These are phyloP conservation scores for Metschnikowia chrysomelidarum DNA, from an alignment of 805 yeast species.

Conservation along the genomic window DNA sequence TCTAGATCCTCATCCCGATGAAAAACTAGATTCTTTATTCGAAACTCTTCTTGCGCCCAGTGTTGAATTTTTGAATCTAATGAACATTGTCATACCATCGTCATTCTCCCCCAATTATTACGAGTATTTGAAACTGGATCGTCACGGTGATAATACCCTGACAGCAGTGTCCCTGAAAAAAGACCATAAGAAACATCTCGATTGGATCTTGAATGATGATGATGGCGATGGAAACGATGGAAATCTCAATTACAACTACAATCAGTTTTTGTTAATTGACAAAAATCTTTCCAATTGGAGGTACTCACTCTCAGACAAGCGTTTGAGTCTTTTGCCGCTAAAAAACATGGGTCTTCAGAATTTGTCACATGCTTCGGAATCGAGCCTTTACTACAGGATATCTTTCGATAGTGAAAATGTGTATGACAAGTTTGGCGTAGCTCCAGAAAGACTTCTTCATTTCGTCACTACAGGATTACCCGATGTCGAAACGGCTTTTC, in stretches of 20 bases:
- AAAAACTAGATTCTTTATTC: conserved; percentile 31
- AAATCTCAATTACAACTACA: conserved; percentile 43
- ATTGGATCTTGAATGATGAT: conserved; percentile 45
- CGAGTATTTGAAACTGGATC: conserved; percentile 34
- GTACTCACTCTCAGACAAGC: conserved; percentile 31
- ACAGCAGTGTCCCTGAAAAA: conserved; percentile 6
- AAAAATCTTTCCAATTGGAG: conserved; percentile 43
- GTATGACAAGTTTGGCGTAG: conserved; percentile 11
- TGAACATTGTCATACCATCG: conserved; percentile 45
- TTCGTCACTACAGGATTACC: conserved; percentile 35
- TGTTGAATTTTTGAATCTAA: conserved; percentile 41
- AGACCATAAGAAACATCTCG: conserved; percentile 25
- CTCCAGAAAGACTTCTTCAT: conserved; percentile 20
- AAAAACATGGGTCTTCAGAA: conserved; percentile 31
- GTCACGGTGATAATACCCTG: conserved; percentile 14
- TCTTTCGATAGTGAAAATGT: conserved; percentile 20
- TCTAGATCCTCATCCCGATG: conserved; percentile 20
- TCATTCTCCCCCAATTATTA: conserved; percentile 46
- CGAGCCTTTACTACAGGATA: conserved; percentile 33
- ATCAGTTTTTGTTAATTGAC: conserved; percentile 42
- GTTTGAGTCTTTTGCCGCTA: conserved; percentile 24
- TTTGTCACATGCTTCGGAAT: conserved; percentile 21
- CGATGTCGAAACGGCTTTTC: conserved; percentile 37
- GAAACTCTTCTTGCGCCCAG: conserved; percentile 39
- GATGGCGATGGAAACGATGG: conserved; percentile 50